Base-by-base conservation (phyloP, 1,139 yeast species). In the Candida sp. region DNA sequence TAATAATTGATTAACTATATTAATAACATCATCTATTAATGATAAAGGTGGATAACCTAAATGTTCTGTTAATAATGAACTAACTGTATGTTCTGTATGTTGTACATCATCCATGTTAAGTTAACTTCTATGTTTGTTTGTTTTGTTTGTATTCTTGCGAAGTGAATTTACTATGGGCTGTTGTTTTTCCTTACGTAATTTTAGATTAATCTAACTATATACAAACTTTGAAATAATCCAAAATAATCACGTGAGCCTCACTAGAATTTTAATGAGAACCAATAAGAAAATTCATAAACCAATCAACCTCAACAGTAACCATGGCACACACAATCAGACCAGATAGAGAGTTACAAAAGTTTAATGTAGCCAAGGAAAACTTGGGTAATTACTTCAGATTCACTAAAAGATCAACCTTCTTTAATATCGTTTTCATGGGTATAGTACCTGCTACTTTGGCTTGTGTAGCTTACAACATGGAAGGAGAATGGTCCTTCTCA, bases 11-110 rank as follows among this genome's bases (percentile, higher is more conserved):
- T 91, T 90, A 22, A 88, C 95, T 1, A 91, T 88, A 62, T 90
- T 90, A 55, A 91, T 88, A 19, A 91, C 84, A 57, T 90, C 97
- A 57, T 91, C 97, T 5, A 91, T 78, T 22, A 90, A 68, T 1
- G 93, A 81, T n/a, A 90, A 75, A 0, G 97, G 96, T 6, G 95
- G 88, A 57, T 80, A 88, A 29, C 89, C 96, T 39, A 91, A 68
- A 58, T 89, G 97, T 60, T 90, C 97, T 0, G 96, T 87, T 44
- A 91, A 69, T 5, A 54, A 30, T 2, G 34, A 33, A 4, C n/a
- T 37, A 33, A 37, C 34, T 4, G 33, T 29, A n/a, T 27, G 30
- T n/a, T n/a, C n/a, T n/a, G n/a, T n/a, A n/a, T n/a, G n/a, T n/a
- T n/a, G n/a, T n/a, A n/a, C n/a, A n/a, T n/a, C n/a, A n/a, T n/a